A percentile compares a stretch with the other conserved stretches of the same genome.
These are phyloP conservation scores for Helianthus tuberosus DNA, from an alignment of 129 eudicot genomes.

Conservation along the genomic window DNA sequence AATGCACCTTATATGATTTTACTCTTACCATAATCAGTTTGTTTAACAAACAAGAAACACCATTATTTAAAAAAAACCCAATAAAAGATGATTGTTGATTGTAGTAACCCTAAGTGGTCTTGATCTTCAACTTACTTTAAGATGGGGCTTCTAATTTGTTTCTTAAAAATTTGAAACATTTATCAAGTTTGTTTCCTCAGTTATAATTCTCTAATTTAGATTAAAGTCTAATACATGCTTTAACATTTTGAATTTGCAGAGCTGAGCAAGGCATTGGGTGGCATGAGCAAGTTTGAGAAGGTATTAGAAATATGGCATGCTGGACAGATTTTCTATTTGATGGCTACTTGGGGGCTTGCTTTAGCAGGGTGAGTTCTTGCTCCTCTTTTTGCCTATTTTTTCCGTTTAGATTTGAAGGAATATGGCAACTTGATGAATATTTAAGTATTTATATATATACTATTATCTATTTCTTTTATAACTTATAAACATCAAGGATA, in stretches of 20 bases:
- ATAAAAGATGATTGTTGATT: neutral
- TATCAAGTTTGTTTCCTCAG: neutral
- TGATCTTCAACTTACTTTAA: neutral
- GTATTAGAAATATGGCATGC: constrained; percentile 77
- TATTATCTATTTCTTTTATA: no score
- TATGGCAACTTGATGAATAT: constrained; percentile 8
- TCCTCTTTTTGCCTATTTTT: neutral
- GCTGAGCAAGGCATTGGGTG: constrained; percentile 60
- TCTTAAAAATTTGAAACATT: neutral
- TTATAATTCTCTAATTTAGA: constrained; percentile 4
- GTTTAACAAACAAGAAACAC: neutral
- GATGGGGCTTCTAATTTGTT: neutral
- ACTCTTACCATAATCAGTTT: neutral
- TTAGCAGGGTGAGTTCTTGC: constrained; percentile 64
- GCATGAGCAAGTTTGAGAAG: constrained; percentile 83
- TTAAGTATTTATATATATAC: neutral
- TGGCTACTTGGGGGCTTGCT: constrained; percentile 97
- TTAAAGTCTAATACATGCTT: neutral
- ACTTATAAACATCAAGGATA: neutral
- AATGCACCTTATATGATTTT: neutral
- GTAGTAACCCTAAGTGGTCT: neutral
- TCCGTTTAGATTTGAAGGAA: neutral
- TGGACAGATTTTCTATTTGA: constrained; percentile 75
- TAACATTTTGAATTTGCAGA: constrained; percentile 48
- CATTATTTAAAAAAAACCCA: neutral